Evolutionary conservation across 441 rosid genomes (phyloP).

Genomic region (Croton laevigatus): DNA sequence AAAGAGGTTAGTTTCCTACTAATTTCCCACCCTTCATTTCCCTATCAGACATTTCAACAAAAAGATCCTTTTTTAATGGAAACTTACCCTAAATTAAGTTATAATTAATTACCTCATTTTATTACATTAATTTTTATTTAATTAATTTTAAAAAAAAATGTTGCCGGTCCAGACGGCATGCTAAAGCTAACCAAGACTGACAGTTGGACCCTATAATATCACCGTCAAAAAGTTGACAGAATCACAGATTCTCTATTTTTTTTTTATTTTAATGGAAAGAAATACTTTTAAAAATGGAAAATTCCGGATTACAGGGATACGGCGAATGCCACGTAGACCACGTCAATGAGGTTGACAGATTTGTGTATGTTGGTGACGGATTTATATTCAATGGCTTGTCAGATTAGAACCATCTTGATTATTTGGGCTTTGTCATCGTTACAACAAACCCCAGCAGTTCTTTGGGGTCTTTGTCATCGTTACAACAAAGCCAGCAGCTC

Average conservation of each 20-base stretch:
- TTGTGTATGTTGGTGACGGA: slow-evolving; percentile 6
- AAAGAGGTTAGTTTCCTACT: slow-evolving; percentile 26
- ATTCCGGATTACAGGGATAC: not conserved
- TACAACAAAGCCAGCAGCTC: slow-evolving; percentile 38
- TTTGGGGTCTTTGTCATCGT: slow-evolving; percentile 29
- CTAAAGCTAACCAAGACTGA: slow-evolving; percentile 28
- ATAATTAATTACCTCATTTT: not conserved
- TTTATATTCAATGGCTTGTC: slow-evolving; percentile 21
- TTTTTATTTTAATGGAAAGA: not conserved
- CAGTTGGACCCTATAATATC: slow-evolving; percentile 18
- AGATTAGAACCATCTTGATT: not conserved
- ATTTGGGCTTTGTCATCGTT: slow-evolving; percentile 31
- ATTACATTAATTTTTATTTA: not conserved
- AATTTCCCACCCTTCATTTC: slow-evolving; percentile 35
- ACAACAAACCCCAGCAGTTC: slow-evolving; percentile 38
- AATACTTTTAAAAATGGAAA: not conserved
- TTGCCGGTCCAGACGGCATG: slow-evolving; percentile 34
- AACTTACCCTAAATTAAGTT: slow-evolving; percentile 23
- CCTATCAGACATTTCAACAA: slow-evolving; percentile 31
- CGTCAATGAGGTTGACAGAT: not conserved
- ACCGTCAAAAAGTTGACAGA: slow-evolving; percentile 22
- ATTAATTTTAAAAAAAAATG: not conserved
- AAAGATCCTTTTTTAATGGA: slow-evolving; percentile 50
- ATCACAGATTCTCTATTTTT: slow-evolving; percentile 8
- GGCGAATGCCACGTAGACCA: slow-evolving; percentile 22